phyloP scores from a whole-genome alignment of 2,329 filamentous ascomycete species.

The Fusarium pseudoanthophilum region DNA sequence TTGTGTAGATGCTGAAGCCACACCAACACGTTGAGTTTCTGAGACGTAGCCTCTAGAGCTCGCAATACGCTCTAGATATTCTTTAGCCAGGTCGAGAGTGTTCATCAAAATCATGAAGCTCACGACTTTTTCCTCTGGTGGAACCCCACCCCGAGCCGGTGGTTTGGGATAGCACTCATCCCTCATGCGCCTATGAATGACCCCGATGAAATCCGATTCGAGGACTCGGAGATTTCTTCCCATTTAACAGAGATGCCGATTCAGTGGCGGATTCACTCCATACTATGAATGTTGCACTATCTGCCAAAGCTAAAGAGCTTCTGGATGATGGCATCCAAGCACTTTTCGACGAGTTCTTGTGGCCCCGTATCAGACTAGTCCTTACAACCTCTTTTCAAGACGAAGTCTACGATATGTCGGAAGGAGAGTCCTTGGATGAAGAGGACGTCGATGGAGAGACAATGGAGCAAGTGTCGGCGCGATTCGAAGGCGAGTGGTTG shows the following conservation, averaged over 20 bases:
- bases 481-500: not conserved
- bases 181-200: not conserved
- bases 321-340: not conserved
- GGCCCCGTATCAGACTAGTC: not conserved
- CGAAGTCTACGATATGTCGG: not conserved
- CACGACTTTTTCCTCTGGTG: not conserved
- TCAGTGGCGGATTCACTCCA: not conserved
- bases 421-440: not conserved
- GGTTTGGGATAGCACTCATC: not conserved
- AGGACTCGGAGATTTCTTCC: not conserved
- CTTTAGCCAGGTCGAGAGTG: not conserved
- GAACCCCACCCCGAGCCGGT: not conserved
- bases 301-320: not conserved
- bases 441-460: not conserved
- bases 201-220: not conserved
- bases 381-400: not conserved
- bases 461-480: not conserved
- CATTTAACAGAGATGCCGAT: not conserved
- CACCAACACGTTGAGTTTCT: not conserved
- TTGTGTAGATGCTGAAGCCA: not conserved
- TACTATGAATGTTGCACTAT: not conserved
- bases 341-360: not conserved
- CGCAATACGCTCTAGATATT: not conserved
- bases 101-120: not conserved
- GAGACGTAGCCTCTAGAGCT: not conserved